phyloP scores from a whole-genome alignment of 352 stramenopile genomes.

The Pythium graminicola region DNA sequence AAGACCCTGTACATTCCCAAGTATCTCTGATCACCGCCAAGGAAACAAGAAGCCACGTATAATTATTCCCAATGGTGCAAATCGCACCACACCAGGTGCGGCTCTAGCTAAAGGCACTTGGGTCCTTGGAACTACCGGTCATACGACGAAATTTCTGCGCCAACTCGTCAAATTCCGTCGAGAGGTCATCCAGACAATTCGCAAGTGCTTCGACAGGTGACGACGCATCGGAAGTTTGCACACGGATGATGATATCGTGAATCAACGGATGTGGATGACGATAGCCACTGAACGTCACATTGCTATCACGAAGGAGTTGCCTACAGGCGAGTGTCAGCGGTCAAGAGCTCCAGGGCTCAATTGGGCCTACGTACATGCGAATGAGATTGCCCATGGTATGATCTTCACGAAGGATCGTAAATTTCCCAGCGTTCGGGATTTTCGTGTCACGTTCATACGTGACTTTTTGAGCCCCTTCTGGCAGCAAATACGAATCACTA shows the following conservation, averaged over 20 bases:
- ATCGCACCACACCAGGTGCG: too few relatives aligned
- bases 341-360: too few relatives aligned
- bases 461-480: conserved; percentile 86
- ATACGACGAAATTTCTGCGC: conserved; percentile 76
- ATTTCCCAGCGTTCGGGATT: conserved; percentile 96
- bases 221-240: conserved; percentile 87
- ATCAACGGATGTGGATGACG: conserved; percentile 95
- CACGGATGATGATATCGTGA: conserved; percentile 93
- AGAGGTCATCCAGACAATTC: conserved; percentile 81
- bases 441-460: conserved; percentile 96
- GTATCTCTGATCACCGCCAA: conserved; percentile 16
- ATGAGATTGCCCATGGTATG: conserved; percentile 98
- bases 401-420: conserved; percentile 98
- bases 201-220: conserved; percentile 73
- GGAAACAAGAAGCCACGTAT: background rate
- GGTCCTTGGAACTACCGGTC: conserved; percentile 79
- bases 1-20: conserved; percentile 23
- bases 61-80: background rate
- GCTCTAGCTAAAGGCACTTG: conserved; percentile 69
- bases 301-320: conserved; percentile 84
- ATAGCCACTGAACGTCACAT: conserved; percentile 93
- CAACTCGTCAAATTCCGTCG: conserved; percentile 83
- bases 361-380: conserved; percentile 86
- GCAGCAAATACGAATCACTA: conserved; percentile 82
- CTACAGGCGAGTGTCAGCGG: conserved; percentile 29